Conservation (phyloP, 2,329 filamentous ascomycete species). For the Zymoseptoria ardabiliae region DNA sequence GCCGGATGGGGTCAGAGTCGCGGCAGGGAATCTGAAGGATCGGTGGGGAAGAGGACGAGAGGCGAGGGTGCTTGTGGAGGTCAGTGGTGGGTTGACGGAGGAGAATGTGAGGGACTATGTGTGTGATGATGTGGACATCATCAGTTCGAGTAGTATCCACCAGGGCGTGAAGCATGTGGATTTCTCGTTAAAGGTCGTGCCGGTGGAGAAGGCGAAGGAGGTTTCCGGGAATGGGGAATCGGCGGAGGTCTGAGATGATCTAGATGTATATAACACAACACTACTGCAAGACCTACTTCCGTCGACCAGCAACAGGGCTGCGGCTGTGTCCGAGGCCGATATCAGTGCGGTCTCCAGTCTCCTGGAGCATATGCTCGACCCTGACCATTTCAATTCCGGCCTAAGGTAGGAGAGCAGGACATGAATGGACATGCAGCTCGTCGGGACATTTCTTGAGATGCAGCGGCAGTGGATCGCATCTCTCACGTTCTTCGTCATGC, state of each 20-base stretch:
- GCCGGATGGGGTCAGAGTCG: conserved; percentile 65
- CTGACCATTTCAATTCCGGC: no score
- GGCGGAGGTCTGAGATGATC: conserved; percentile 10
- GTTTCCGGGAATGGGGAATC: conserved; percentile 20
- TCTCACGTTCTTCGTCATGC: not conserved
- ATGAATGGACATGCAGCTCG: not conserved
- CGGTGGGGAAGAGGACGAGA: conserved; percentile 63
- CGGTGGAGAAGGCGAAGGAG: conserved; percentile 29
- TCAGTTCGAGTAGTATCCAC: conserved; percentile 94
- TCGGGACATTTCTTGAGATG: not conserved
- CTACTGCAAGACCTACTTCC: not conserved
- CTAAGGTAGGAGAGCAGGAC: not conserved
- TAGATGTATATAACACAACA: not conserved
- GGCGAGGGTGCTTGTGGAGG: conserved; percentile 66
- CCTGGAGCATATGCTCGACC: no score
- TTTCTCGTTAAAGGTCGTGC: conserved; percentile 84
- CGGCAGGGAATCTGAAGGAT: conserved; percentile 68
- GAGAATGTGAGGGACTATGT: conserved; percentile 78
- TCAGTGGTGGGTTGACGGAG: conserved; percentile 80
- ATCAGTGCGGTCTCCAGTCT: no score
- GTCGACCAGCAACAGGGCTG: no score
- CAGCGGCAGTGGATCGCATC: not conserved
- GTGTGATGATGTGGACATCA: conserved; percentile 79
- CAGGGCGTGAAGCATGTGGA: conserved; percentile 91
- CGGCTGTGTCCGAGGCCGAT: no score